A percentile compares a stretch with the other conserved stretches of the same genome.
These are phyloP conservation scores for Pythium brachiatum DNA, from an alignment of 352 stramenopile genomes.

Conservation along the genomic window DNA sequence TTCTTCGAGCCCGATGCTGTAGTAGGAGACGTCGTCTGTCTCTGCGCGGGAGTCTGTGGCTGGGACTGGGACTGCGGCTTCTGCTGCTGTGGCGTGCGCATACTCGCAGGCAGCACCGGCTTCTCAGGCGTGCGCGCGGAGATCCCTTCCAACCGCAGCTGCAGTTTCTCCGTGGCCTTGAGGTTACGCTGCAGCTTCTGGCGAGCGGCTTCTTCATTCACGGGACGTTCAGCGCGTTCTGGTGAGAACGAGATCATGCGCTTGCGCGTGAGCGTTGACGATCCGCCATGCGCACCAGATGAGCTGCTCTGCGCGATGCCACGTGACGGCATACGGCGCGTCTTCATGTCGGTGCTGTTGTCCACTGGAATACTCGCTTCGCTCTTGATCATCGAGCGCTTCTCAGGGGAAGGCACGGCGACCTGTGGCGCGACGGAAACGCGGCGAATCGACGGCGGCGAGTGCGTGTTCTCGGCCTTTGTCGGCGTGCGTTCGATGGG, in stretches of 20 bases:
- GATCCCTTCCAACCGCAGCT: constrained; percentile 56
- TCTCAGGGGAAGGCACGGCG: constrained; percentile 32
- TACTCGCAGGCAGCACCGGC: not conserved
- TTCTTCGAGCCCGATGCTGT: constrained; percentile 6
- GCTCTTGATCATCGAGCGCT: not conserved
- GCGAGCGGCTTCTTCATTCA: constrained; percentile 50
- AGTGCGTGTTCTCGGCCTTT: constrained; percentile 30
- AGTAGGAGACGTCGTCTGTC: constrained; percentile 4
- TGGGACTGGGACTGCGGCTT: constrained; percentile 1
- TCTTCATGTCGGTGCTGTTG: not conserved
- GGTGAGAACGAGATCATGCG: constrained; percentile 83
- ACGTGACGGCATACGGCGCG: constrained; percentile 27
- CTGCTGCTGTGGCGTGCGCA: not conserved
- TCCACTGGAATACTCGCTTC: not conserved
- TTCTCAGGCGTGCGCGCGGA: constrained; percentile 33
- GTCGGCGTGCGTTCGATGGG: constrained; percentile 45
- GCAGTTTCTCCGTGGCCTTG: constrained; percentile 65
- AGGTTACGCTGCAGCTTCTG: constrained; percentile 71
- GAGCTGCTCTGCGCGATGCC: constrained; percentile 72
- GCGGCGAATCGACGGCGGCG: constrained; percentile 21
- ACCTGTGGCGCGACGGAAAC: constrained; percentile 15
- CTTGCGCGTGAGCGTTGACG: constrained; percentile 66
- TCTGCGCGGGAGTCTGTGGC: not conserved
- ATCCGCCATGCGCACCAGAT: constrained; percentile 29
- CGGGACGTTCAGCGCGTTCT: constrained; percentile 47